Evolutionary conservation across 257 asterid species (phyloP), one percentile per base, ranked within the genome.

Genomic region (Fraxinus anomala): DNA sequence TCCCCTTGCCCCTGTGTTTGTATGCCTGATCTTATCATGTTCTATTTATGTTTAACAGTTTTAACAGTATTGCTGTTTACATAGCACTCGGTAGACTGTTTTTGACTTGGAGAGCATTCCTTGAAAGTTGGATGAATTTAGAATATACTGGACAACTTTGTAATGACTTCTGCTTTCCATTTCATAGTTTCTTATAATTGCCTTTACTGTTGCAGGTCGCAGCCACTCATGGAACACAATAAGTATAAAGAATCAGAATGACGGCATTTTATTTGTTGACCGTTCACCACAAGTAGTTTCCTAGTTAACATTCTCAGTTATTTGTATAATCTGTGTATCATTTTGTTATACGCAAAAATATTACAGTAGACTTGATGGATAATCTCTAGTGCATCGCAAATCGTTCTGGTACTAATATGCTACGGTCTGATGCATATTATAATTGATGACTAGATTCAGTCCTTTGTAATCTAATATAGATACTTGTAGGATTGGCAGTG

Each of bases 141-240:
- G 68, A 37, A 66, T 65, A 68, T 23, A 1, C 44, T 44, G 4
- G 76, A 44, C 65, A 34, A 33, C 65, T 39, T 12, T 40, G 10
- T 54, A 67, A 12, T 24, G 65, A 12, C 23, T 33, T 37, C 31
- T 23, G 4, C 40, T 3, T 10, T 24, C 28, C 5, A n/a, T 17
- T 71, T 76, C 31, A 40, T 49, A 14, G 54, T 54, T 51, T 66
- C 73, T 30, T 56, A 54, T 73, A 16, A 42, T 74, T 70, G 70
- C 65, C 30, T 39, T 79, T 78, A 70, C 77, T 74, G 30, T 24
- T 86, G 88, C 91, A 90, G 92, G 91, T 87, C 93, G 30, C 89
- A 85, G 81, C 88, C 86, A 59, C 72, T 84, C 34, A 81, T 85
- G 83, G 88, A 85, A 73, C 79, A n/a, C 75, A 80, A 83, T 69